Base-by-base conservation (phyloP, 306 rosid species). In the Castanea sativa region DNA sequence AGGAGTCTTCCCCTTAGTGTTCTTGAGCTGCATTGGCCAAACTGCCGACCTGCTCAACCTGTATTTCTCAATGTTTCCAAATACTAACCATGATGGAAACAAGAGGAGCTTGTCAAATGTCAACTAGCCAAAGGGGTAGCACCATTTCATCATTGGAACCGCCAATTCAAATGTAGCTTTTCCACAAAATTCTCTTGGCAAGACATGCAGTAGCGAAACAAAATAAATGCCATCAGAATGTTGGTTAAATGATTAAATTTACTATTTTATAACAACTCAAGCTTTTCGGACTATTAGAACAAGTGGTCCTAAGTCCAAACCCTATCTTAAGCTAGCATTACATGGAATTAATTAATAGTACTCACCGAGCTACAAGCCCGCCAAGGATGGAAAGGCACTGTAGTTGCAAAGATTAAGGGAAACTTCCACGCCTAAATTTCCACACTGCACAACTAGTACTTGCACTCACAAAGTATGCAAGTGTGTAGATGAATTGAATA, bases 401-500 rank as follows among this genome's bases (percentile, higher is more conserved):
- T 95, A 85, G 83, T 91, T 91, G 83, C 87, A 90, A 45, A 95
- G 97, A 73, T 95, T 98, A 23, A 95, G 94, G 0, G 99, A 91
- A 43, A 95, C 81, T 55, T 95, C 99, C 99, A 95, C 92, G 55
- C 99, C 99, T 8, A 98, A 95, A 69, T 95, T 95, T 0, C 99
- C 99, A 71, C 97, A 90, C 3, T 97, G 97, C 25, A 95, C 97
- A 45, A 95, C 98, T 0, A 95, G 88, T 0, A 23, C 97, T 69
- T 91, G 90, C 90, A 25, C 2, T 25, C 27, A 25, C 27, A 25
- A 25, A 1, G 27, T 1, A 0, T 25, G 27, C 27, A 25, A 25
- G 27, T 25, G 27, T 1, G 27, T 25, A 25, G 1, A 25, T 25
- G 27, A 25, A 25, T 25, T 1, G 1, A 25, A 25, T 25, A 25